Conservation (phyloP, 805 yeast species). For the Suhomyces faveliae region DNA sequence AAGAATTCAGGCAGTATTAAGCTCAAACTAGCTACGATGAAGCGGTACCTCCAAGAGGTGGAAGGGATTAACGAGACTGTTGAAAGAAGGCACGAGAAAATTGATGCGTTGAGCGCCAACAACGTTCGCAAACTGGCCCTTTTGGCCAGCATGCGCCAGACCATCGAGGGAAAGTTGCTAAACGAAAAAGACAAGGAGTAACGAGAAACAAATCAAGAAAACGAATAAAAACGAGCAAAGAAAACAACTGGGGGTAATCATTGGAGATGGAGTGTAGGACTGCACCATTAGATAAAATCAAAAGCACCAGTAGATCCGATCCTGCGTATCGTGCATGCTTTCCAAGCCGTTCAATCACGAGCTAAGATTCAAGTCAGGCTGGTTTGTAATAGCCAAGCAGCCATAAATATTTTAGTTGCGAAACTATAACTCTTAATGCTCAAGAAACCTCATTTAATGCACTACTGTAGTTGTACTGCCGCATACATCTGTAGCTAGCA, state of each 20-base stretch:
- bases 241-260: constrained; percentile 1
- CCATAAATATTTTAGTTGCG: too few species aligned
- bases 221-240: not conserved
- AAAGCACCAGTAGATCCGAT: too few species aligned
- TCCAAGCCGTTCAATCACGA: too few species aligned
- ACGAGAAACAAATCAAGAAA: not conserved
- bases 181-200: not conserved
- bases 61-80: constrained; percentile 47
- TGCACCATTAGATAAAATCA: too few species aligned
- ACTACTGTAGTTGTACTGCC: too few species aligned
- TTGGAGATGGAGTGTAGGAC: too few species aligned
- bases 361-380: too few species aligned
- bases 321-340: too few species aligned
- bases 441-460: too few species aligned
- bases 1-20: constrained; percentile 46
- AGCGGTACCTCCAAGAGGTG: constrained; percentile 35
- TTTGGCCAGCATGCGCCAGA: constrained; percentile 15
- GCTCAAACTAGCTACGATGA: constrained; percentile 36
- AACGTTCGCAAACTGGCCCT: constrained; percentile 27
- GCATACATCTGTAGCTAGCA: too few species aligned
- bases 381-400: too few species aligned
- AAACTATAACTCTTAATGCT: too few species aligned
- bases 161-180: constrained; percentile 11
- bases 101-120: constrained; percentile 31
- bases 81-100: constrained; percentile 31